A percentile compares a stretch with the other conserved stretches of the same genome.
Conservation (phyloP, 2,329 filamentous ascomycete species). For the Proliferodiscus dingleyae region DNA sequence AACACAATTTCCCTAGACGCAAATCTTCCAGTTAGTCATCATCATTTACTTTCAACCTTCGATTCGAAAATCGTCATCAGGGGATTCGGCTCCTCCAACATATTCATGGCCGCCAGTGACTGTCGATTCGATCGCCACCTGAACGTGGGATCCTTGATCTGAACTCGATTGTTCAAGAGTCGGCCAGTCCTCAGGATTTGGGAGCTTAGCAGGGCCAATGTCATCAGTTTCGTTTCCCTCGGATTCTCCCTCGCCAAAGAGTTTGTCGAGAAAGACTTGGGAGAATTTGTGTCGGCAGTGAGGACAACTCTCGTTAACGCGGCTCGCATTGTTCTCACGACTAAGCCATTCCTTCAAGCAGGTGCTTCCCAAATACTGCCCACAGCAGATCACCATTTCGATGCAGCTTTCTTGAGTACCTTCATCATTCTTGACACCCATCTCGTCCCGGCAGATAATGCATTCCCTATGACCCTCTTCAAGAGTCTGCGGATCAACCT, state of each 20-base stretch:
- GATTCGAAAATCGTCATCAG: background rate
- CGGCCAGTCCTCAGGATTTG: too few species aligned
- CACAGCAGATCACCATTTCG: constrained; percentile 21
- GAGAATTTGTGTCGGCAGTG: constrained; percentile 16
- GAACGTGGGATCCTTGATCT: background rate
- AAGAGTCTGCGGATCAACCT: constrained; percentile 6
- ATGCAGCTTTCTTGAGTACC: constrained; percentile 13
- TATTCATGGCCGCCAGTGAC: too few species aligned
- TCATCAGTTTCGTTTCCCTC: background rate
- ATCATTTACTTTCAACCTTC: background rate
- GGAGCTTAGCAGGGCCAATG: too few species aligned
- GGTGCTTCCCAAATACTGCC: constrained; percentile 15
- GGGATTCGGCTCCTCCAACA: too few species aligned
- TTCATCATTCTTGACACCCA: constrained; percentile 9
- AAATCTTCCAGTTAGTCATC: background rate
- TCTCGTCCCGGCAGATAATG: constrained; percentile 18
- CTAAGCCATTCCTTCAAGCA: constrained; percentile 20
- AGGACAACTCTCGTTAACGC: constrained; percentile 12
- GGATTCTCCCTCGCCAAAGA: constrained; percentile 5
- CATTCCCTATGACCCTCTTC: constrained; percentile 13
- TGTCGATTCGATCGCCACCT: background rate
- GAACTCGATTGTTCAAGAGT: background rate
- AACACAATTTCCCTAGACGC: background rate
- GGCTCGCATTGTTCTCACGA: background rate
- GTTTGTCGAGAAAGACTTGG: constrained; percentile 10